These are phyloP conservation scores for Osmanthus fragrans DNA, from an alignment of 257 asterid species.

Conservation along the genomic window DNA sequence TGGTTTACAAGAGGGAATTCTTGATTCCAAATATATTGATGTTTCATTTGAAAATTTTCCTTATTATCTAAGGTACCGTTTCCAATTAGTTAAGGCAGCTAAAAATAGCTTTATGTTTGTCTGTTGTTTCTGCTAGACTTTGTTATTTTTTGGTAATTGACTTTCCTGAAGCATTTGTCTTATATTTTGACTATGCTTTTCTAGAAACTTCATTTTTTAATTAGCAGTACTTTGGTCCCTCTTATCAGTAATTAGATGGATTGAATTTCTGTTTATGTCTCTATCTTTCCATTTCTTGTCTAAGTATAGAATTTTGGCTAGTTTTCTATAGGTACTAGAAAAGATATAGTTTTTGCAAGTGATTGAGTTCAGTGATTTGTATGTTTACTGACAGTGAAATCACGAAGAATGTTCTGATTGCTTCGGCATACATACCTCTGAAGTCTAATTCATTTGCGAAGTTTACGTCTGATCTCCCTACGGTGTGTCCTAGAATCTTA, in stretches of 20 bases:
- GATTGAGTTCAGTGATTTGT: slow-evolving; percentile 4
- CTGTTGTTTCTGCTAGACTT: not conserved
- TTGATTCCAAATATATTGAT: slow-evolving; percentile 57
- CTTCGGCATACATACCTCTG: slow-evolving; percentile 71
- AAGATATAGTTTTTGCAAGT: not conserved
- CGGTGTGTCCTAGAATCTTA: slow-evolving; percentile 73
- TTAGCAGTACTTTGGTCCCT: not conserved
- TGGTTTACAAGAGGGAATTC: slow-evolving; percentile 56
- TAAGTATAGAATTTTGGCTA: not conserved
- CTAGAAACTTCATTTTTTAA: not conserved
- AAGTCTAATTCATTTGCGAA: slow-evolving; percentile 52
- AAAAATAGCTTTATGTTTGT: not conserved
- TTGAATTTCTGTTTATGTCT: slow-evolving; percentile 21
- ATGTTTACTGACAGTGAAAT: slow-evolving; percentile 55
- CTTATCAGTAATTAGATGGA: not conserved
- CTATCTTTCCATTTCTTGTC: not conserved
- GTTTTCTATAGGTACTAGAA: not conserved
- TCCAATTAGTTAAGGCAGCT: not conserved
- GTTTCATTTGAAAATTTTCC: slow-evolving; percentile 81
- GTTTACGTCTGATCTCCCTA: slow-evolving; percentile 63
- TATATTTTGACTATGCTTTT: not conserved
- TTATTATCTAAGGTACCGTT: slow-evolving; percentile 71
- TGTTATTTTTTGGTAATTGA: not conserved
- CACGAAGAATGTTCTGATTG: slow-evolving; percentile 73
- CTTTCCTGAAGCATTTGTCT: not conserved